These are phyloP conservation scores for Cytospora piceae DNA, from an alignment of 2,329 filamentous ascomycete genomes.

Conservation along the genomic window DNA sequence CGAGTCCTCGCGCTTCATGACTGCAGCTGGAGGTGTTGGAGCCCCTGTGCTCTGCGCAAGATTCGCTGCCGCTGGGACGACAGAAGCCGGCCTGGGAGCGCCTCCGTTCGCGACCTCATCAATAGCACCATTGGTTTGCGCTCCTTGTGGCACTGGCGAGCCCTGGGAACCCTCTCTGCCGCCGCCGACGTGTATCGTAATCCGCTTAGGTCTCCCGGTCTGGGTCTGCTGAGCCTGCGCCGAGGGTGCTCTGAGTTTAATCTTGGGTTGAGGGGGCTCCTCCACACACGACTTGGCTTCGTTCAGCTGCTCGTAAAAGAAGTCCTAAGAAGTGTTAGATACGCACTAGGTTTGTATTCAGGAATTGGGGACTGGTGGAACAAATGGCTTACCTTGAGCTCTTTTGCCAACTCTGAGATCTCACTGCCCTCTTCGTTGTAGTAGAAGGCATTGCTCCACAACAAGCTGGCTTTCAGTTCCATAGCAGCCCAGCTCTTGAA, in stretches of 20 bases:
- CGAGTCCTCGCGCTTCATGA: constrained; percentile 44
- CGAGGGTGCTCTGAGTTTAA: constrained; percentile 75
- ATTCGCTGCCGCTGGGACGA: constrained; percentile 30
- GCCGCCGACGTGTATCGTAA: constrained; percentile 72
- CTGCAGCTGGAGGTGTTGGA: constrained; percentile 51
- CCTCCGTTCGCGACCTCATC: constrained; percentile 41
- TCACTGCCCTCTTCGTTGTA: constrained; percentile 94
- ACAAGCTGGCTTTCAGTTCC: constrained; percentile 75
- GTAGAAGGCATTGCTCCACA: constrained; percentile 86
- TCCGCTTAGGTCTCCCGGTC: constrained; percentile 57
- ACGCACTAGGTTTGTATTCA: background rate
- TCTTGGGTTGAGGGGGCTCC: constrained; percentile 74
- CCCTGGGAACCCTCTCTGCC: constrained; percentile 55
- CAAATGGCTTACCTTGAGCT: constrained; percentile 69
- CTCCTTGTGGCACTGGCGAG: constrained; percentile 51
- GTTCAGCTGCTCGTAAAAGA: constrained; percentile 69
- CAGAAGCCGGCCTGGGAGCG: constrained; percentile 29
- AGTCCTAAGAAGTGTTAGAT: constrained; percentile 52
- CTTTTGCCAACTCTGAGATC: constrained; percentile 75
- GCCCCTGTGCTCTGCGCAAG: constrained; percentile 42
- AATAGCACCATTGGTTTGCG: constrained; percentile 38
- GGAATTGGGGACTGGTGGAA: background rate
- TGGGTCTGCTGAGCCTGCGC: constrained; percentile 46
- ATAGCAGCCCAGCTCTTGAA: constrained; percentile 84
- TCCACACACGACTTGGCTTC: constrained; percentile 73